Evolutionary conservation across 495 filamentous ascomycete species (phyloP).

Genomic region (Penicillium samsonianum): DNA sequence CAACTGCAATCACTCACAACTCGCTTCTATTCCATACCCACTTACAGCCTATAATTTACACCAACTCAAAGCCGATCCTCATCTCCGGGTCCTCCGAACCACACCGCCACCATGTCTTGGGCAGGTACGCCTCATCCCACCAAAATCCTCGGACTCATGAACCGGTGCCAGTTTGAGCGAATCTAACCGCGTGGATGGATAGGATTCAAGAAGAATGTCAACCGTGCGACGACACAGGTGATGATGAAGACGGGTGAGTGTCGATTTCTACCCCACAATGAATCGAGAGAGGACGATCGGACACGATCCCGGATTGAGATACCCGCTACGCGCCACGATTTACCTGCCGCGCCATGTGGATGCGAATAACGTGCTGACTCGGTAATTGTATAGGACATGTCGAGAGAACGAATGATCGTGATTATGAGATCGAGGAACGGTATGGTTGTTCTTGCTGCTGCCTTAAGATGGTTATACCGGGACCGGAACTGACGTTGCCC

Average conservation of each 20-base stretch:
- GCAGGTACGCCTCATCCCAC: slow-evolving; percentile 48
- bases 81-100: slow-evolving; percentile 2
- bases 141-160: neutral
- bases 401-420: slow-evolving; percentile 95
- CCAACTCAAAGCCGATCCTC: neutral
- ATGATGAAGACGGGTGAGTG: slow-evolving; percentile 96
- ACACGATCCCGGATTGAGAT: neutral
- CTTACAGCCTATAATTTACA: neutral
- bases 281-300: slow-evolving; percentile 6
- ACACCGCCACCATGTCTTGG: slow-evolving; percentile 60
- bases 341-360: neutral
- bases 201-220: slow-evolving; percentile 99
- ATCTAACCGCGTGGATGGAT: slow-evolving; percentile 7
- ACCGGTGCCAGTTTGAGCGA: slow-evolving; percentile 9
- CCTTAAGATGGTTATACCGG: neutral
- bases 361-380: neutral
- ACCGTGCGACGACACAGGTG: slow-evolving; percentile 97
- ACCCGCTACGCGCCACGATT: neutral
- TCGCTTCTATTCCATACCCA: neutral
- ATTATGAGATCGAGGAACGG: slow-evolving; percentile 98
- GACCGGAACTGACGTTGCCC: slow-evolving; percentile 14
- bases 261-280: slow-evolving; percentile 26
- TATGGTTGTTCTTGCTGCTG: slow-evolving; percentile 35
- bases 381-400: slow-evolving; percentile 69
- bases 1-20: neutral